Base-by-base conservation (phyloP, 2,329 filamentous ascomycete species). In the Colletotrichum paranaense region DNA sequence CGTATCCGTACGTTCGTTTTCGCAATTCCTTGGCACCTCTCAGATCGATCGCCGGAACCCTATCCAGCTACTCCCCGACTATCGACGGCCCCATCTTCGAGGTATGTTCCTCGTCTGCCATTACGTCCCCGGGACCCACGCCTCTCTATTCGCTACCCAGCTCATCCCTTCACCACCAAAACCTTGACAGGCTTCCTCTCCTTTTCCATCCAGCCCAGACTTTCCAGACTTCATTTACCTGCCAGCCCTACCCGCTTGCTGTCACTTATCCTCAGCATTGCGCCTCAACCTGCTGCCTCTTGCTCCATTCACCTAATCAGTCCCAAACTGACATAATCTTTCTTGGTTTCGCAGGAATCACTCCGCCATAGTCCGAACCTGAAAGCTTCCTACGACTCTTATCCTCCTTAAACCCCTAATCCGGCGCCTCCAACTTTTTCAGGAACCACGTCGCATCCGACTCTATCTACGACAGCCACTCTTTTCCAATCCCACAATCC, bases 301-400 rank as follows among this genome's bases (percentile, higher is more conserved):
- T 49, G 38, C 52, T 58, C 68, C 6, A 26, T 66, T 71, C 62
- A 63, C 52, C n/a, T 56, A 63, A 63, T 68, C 26, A 63, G 24
- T 70, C n/a, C 60, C 67, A 74, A 60, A 72, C 72, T 72, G 42
- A 72, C 68, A 72, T 67, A 62, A 68, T 42, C 62, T 72, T 24
- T 59, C 11, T 63, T 24, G 24, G 57, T 63, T 63, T 72, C 52
- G 58, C 59, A 72, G 68, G 38, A 72, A 72, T 63, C 38, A 56
- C 30, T 3, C 8, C 38, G 49, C 42, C 32, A 5, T 59, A 72
- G 38, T 35, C 38, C 19, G 42, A 28, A 63, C 58, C 49, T 49
- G 56, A 9, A 24, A 60, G 42, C 59, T 62, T 35, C 22, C 30
- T 16, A 46, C 63, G 52, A 24, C 26, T 26, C 26, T 67, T 5